Conservation (phyloP, 1,139 yeast species). For the Candida tropicalis region DNA sequence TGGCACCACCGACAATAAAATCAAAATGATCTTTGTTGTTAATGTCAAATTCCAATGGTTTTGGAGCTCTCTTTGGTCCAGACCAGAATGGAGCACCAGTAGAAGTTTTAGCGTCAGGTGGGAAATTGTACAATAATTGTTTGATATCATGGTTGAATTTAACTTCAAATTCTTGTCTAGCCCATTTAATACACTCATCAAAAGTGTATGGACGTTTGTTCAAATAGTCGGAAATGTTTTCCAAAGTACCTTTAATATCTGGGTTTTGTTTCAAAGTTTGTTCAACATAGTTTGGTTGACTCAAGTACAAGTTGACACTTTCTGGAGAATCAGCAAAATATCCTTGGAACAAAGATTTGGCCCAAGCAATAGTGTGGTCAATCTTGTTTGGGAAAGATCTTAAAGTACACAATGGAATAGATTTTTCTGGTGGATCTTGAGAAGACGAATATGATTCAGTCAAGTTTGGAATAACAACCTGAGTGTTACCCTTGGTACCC, state of each 20-base stretch:
- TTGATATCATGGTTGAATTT: constrained; percentile 83
- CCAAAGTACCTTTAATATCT: constrained; percentile 84
- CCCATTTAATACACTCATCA: constrained; percentile 96
- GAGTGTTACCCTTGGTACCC: constrained; percentile 98
- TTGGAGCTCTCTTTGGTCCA: constrained; percentile 96
- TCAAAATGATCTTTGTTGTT: constrained; percentile 76
- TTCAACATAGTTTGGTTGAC: constrained; percentile 93
- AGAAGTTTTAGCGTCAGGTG: constrained; percentile 88
- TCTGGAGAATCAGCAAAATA: constrained; percentile 89
- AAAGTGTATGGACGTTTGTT: constrained; percentile 83
- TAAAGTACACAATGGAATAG: constrained; percentile 94
- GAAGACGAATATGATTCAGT: constrained; percentile 96
- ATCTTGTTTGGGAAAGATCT: constrained; percentile 97
- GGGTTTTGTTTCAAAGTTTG: constrained; percentile 88
- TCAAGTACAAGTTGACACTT: constrained; percentile 85
- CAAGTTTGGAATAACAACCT: constrained; percentile 88
- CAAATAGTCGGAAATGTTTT: constrained; percentile 72
- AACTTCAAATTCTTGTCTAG: constrained; percentile 82
- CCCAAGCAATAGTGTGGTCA: constrained; percentile 99
- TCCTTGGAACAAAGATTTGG: constrained; percentile 93
- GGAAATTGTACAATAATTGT: constrained; percentile 92
- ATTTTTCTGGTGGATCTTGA: constrained; percentile 97
- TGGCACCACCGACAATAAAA: constrained; percentile 87
- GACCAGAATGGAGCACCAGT: constrained; percentile 97
- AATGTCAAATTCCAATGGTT: constrained; percentile 75